phyloP scores from a whole-genome alignment of 2,329 filamentous ascomycete species.

The Pochonia chlamydosporia region DNA sequence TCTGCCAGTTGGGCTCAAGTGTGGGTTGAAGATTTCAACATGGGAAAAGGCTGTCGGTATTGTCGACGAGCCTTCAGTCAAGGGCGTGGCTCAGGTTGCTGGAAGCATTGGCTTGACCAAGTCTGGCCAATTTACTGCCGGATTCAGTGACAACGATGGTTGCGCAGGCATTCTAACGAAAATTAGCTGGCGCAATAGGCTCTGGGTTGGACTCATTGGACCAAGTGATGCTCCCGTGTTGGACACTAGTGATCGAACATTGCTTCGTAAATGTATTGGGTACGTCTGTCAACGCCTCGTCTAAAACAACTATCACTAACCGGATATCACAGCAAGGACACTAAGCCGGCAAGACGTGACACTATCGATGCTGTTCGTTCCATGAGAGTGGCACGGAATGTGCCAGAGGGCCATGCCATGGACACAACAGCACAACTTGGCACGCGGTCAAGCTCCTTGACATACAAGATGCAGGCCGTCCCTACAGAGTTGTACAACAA shows the following conservation, averaged over 20 bases:
- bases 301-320: not conserved
- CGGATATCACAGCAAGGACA: not conserved
- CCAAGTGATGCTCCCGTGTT: slow-evolving; percentile 11
- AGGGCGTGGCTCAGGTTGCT: slow-evolving; percentile 14
- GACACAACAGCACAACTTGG: not conserved
- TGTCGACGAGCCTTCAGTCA: slow-evolving; percentile 22
- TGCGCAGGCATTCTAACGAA: slow-evolving; percentile 21
- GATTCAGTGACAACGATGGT: slow-evolving; percentile 14
- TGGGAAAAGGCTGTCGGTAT: slow-evolving; percentile 17
- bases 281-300: too few species aligned
- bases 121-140: slow-evolving; percentile 10
- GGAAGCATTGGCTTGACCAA: slow-evolving; percentile 10
- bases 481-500: slow-evolving; percentile 13
- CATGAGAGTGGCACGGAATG: not conserved
- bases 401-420: too few species aligned
- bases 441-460: not conserved
- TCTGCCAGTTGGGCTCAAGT: slow-evolving; percentile 21
- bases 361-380: not conserved
- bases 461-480: slow-evolving; percentile 2
- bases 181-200: slow-evolving; percentile 21
- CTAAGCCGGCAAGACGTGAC: not conserved
- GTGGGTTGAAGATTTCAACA: slow-evolving; percentile 15
- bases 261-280: slow-evolving; percentile 17
- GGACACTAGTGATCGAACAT: slow-evolving; percentile 16
- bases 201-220: slow-evolving; percentile 16